phyloP scores from a whole-genome alignment of 805 yeast genomes.

The Candida insectorum region DNA sequence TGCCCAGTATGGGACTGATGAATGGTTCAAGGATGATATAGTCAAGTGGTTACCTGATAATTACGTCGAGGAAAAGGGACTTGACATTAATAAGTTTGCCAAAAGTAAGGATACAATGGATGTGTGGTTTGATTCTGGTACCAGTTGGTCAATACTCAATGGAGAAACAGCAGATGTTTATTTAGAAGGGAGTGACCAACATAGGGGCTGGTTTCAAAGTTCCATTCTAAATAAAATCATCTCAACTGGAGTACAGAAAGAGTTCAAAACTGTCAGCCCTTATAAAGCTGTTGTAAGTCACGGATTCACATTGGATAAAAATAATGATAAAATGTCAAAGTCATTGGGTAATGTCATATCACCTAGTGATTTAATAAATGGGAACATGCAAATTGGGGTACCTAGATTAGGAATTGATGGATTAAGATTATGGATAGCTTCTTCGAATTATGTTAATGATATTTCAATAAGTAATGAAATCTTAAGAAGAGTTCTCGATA shows the following conservation, averaged over 20 bases:
- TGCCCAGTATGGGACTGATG: conserved; percentile 59
- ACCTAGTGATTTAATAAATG: conserved; percentile 67
- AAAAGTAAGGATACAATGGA: conserved; percentile 94
- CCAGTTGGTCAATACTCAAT: conserved; percentile 73
- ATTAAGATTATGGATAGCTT: conserved; percentile 84
- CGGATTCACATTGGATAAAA: conserved; percentile 87
- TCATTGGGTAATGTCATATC: conserved; percentile 79
- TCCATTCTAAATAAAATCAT: conserved; percentile 74
- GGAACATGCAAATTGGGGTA: conserved; percentile 40
- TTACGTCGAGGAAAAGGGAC: conserved; percentile 18
- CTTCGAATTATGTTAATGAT: conserved; percentile 81
- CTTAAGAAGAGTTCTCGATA: conserved; percentile 72
- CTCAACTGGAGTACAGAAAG: conserved; percentile 43
- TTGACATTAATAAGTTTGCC: conserved; percentile 42
- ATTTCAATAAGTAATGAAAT: conserved; percentile 71
- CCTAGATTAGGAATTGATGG: conserved; percentile 89
- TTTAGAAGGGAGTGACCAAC: conserved; percentile 97
- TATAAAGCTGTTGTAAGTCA: conserved; percentile 79
- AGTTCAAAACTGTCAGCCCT: conserved; percentile 46
- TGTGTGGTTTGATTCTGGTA: conserved; percentile 98
- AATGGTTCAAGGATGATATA: conserved; percentile 65
- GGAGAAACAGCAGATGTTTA: conserved; percentile 67
- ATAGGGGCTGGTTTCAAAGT: conserved; percentile 98
- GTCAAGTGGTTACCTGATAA: conserved; percentile 68
- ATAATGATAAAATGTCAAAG: conserved; percentile 90